Evolutionary conservation across 306 rosid species (phyloP), one percentile per base, ranked within the genome.

Genomic region (Albizia julibrissin): DNA sequence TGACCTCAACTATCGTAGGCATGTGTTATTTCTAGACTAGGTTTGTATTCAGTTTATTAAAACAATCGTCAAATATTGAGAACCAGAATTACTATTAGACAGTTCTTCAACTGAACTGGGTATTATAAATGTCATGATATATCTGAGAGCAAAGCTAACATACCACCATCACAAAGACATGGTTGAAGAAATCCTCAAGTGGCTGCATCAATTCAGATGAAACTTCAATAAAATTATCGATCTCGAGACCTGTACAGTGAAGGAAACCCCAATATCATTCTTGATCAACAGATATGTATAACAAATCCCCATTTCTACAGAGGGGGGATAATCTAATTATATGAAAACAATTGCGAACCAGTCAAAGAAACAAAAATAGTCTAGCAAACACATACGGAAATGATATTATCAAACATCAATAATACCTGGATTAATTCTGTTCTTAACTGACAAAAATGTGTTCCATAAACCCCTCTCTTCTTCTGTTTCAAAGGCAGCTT

Each of bases 91-190:
- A 65, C 69, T 50, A 61, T 46, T 50, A 74, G 62, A 43, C 34
- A 75, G 29, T 62, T 52, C 52, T 79, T 49, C 8, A 74, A 77
- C 81, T 77, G 62, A 10, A 58, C 54, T 22, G 18, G 29, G 39
- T 47, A 3, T 75, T 75, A 39, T 8, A 44, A 44, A 33, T 46
- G n/a, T 40, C 22, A 40, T 27, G 18, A 72, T 73, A n/a, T 43
- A 71, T 34, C 64, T 59, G 72, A 69, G 27, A 15, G 82, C 31
- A 24, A 73, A 69, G 80, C 19, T 61, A 81, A 86, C 99, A 14
- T 93, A 95, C 99, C 99, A 91, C 98, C 99, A 93, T 95, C 70
- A 93, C 99, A 12, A 91, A 95, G 77, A 95, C 99, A 77, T 80
- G 83, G 40, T 88, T 85, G 33, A 95, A 95, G 94, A 93, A 95